phyloP scores from a whole-genome alignment of 495 filamentous ascomycete species.

The Penicillium paradoxum region DNA sequence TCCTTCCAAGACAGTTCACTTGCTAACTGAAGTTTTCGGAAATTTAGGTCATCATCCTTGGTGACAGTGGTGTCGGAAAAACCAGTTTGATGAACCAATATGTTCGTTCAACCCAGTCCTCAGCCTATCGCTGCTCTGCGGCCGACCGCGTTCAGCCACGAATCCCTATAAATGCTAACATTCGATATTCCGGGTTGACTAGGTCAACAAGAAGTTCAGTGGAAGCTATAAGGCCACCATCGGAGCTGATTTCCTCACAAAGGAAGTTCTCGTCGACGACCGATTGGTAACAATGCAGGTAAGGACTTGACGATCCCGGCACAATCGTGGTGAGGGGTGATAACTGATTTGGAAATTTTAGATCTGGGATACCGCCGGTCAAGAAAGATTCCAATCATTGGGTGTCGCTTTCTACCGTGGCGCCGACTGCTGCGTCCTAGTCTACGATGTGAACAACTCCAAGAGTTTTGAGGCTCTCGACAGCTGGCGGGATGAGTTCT shows the following conservation, averaged over 20 bases:
- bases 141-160: slow-evolving; percentile 4
- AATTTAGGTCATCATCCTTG: slow-evolving; percentile 88
- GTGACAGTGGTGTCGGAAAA: slow-evolving; percentile 97
- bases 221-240: slow-evolving; percentile 99
- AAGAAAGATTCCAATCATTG: slow-evolving; percentile 95
- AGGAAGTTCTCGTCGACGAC: slow-evolving; percentile 96
- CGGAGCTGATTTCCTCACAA: slow-evolving; percentile 96
- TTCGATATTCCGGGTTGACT: neutral
- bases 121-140: slow-evolving; percentile 1
- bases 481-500: slow-evolving; percentile 97
- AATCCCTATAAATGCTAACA: slow-evolving; percentile 20
- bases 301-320: slow-evolving; percentile 23
- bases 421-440: slow-evolving; percentile 96
- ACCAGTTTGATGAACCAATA: slow-evolving; percentile 99
- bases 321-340: neutral
- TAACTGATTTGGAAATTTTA: slow-evolving; percentile 34
- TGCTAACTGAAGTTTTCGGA: slow-evolving; percentile 5
- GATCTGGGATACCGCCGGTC: slow-evolving; percentile 98
- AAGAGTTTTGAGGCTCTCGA: slow-evolving; percentile 99
- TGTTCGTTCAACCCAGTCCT: slow-evolving; percentile 53
- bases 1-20: neutral
- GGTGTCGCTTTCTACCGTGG: slow-evolving; percentile 98
- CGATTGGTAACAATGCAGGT: slow-evolving; percentile 98
- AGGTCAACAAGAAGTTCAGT: slow-evolving; percentile 99
- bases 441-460: slow-evolving; percentile 98